These are phyloP conservation scores for Peronospora farinosa DNA, from an alignment of 352 stramenopile species.

Conservation along the genomic window DNA sequence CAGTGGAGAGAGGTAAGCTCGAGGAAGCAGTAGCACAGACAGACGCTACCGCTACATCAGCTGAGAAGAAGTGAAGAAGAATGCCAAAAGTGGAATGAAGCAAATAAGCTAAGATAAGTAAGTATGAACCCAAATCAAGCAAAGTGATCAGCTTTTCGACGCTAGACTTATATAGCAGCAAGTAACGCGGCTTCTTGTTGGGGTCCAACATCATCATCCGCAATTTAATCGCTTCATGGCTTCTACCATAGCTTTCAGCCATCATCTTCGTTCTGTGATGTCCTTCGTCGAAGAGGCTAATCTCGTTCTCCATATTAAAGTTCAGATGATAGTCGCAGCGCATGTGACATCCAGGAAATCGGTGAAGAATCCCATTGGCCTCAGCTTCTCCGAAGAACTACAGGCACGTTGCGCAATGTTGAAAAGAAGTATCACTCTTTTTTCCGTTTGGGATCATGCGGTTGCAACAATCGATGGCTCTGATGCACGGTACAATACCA, in stretches of 20 bases:
- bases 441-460: no score
- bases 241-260: constrained; percentile 59
- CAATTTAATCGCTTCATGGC: constrained; percentile 39
- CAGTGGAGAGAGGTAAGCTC: constrained; percentile 51
- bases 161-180: constrained; percentile 49
- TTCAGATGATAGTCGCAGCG: no score
- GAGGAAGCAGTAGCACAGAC: constrained; percentile 30
- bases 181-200: constrained; percentile 59
- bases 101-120: constrained; percentile 9
- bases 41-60: constrained; percentile 1
- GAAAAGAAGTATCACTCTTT: no score
- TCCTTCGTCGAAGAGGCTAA: constrained; percentile 49
- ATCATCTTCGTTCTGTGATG: constrained; percentile 63
- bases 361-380: no score
- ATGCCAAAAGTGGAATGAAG: constrained; percentile 2
- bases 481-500: no score
- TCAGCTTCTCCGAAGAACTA: no score
- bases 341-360: no score
- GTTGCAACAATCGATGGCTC: no score
- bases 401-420: no score
- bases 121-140: constrained; percentile 8
- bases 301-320: neutral
- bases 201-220: constrained; percentile 40
- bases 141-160: constrained; percentile 17
- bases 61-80: constrained; percentile 21